Percentiles rank a stretch among this genome's conserved stretches.
Evolutionary conservation across 805 yeast species (phyloP).

Genomic region (Candida saitoana): DNA sequence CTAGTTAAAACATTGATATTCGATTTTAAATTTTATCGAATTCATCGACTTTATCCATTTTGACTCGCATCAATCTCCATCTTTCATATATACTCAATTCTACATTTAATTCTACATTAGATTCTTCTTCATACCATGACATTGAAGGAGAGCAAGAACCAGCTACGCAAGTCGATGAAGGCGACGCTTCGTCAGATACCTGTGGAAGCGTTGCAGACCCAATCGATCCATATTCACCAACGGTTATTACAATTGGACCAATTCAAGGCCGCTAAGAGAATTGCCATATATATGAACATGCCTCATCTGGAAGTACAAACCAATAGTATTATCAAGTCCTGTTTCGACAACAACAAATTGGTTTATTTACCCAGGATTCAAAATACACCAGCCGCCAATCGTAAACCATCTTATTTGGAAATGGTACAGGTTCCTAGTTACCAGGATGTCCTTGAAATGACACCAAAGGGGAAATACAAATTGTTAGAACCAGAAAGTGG

Average conservation of each 20-base stretch:
- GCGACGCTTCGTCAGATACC: slow-evolving; percentile 14
- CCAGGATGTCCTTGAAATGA: slow-evolving; percentile 41
- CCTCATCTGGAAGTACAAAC: slow-evolving; percentile 69
- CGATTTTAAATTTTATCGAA: no score
- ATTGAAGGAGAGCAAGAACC: slow-evolving; percentile 5
- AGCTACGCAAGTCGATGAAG: slow-evolving; percentile 25
- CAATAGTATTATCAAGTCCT: slow-evolving; percentile 42
- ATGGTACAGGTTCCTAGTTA: slow-evolving; percentile 50
- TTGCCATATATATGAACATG: slow-evolving; percentile 79
- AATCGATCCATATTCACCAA: slow-evolving; percentile 21
- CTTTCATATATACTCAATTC: no score
- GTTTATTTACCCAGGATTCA: slow-evolving; percentile 60
- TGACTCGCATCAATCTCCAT: background rate
- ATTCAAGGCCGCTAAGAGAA: slow-evolving; percentile 40
- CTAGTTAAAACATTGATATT: no score
- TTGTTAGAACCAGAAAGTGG: slow-evolving; percentile 61
- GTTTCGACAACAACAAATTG: slow-evolving; percentile 46
- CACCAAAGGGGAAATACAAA: slow-evolving; percentile 65
- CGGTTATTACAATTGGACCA: slow-evolving; percentile 21
- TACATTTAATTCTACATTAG: no score
- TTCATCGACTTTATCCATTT: background rate
- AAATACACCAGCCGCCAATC: slow-evolving; percentile 22
- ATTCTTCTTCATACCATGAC: background rate
- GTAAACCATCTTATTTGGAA: slow-evolving; percentile 41
- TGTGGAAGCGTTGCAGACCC: slow-evolving; percentile 14